These are phyloP conservation scores for Leucoagaricus sp. DNA, from an alignment of 1,284 basidiomycete genomes.

Conservation along the genomic window DNA sequence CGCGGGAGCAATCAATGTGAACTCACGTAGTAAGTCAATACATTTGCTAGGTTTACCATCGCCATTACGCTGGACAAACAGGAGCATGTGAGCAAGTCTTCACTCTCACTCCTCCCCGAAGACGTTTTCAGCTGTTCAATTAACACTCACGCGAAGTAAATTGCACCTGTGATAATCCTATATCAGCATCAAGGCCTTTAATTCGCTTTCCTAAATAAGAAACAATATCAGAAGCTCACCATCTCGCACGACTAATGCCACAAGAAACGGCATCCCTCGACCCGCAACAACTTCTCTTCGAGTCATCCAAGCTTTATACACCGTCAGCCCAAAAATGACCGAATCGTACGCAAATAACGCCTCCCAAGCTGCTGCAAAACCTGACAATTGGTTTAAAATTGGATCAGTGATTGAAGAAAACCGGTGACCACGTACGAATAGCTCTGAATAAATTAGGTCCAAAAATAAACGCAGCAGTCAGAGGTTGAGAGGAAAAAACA, in stretches of 20 bases:
- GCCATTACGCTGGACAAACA: slow-evolving; percentile 35
- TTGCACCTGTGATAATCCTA: slow-evolving; percentile 28
- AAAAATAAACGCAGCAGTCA: background rate
- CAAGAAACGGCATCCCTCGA: slow-evolving; percentile 28
- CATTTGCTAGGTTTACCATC: slow-evolving; percentile 40
- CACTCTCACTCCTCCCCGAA: background rate
- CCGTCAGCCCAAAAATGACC: slow-evolving; percentile 37
- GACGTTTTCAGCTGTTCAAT: background rate
- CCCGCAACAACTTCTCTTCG: slow-evolving; percentile 24
- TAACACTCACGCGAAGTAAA: slow-evolving; percentile 37
- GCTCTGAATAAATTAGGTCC: slow-evolving; percentile 21
- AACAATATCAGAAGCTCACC: slow-evolving; percentile 29
- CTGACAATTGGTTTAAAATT: slow-evolving; percentile 20
- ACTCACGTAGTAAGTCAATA: slow-evolving; percentile 43
- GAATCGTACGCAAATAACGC: slow-evolving; percentile 41
- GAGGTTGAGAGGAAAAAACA: background rate
- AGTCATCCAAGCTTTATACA: slow-evolving; percentile 35
- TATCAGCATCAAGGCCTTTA: background rate
- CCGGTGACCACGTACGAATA: slow-evolving; percentile 24
- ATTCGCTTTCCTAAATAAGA: no score
- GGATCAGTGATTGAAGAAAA: background rate
- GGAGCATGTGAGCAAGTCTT: background rate
- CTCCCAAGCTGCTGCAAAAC: slow-evolving; percentile 42
- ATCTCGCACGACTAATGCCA: slow-evolving; percentile 37
- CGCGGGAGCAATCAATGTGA: background rate